Conservation (phyloP, 129 eudicot genomes). For the Apium graveolens region DNA sequence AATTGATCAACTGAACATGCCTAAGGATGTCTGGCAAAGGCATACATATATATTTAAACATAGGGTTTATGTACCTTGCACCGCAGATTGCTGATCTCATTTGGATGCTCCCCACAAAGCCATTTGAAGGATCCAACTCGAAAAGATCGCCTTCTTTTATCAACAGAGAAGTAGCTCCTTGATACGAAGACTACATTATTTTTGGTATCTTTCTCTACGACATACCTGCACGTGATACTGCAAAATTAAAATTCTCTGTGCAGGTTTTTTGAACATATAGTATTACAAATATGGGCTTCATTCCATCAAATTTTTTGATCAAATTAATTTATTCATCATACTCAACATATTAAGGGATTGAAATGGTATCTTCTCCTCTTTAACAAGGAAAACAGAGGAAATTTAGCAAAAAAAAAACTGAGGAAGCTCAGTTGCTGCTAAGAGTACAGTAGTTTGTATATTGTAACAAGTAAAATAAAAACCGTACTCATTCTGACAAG, state of each 20-base stretch:
- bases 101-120: conserved; percentile 57
- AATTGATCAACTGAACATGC: neutral
- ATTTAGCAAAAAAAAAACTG: too few relatives aligned
- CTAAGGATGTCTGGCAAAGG: neutral
- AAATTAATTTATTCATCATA: neutral
- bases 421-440: neutral
- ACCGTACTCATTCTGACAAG: neutral
- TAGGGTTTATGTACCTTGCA: conserved; percentile 60
- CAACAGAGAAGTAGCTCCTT: conserved; percentile 77
- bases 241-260: neutral
- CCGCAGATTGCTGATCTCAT: conserved; percentile 36
- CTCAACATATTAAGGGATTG: neutral
- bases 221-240: conserved; percentile 58
- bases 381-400: neutral
- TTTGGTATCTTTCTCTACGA: conserved; percentile 78
- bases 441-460: neutral
- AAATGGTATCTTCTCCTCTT: neutral
- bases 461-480: neutral
- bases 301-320: neutral
- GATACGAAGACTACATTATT: conserved; percentile 86
- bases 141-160: conserved; percentile 83
- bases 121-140: conserved; percentile 90
- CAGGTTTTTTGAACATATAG: neutral
- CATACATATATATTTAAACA: neutral
- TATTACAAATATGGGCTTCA: neutral